Evolutionary conservation across 495 filamentous ascomycete species (phyloP).

Genomic region (Daldinia caldariorum): DNA sequence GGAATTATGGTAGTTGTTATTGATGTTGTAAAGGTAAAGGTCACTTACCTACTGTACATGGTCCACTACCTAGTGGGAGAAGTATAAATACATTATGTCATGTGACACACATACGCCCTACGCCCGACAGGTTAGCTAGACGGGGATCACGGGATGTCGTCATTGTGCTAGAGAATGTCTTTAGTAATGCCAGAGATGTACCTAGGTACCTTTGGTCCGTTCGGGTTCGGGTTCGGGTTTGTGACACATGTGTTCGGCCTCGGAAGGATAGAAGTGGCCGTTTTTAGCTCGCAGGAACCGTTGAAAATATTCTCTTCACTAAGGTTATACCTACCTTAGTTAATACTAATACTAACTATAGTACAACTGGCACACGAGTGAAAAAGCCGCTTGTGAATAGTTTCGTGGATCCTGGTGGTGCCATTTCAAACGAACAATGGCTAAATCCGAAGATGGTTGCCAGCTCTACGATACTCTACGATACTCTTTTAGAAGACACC

Average conservation of each 20-base stretch:
- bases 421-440: not conserved
- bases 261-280: not conserved
- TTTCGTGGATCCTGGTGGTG: not conserved
- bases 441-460: slow-evolving; percentile 5
- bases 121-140: not conserved
- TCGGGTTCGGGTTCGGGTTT: not conserved
- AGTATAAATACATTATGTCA: no score
- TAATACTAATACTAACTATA: no score
- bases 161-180: slow-evolving; percentile 13
- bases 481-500: not conserved
- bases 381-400: not conserved
- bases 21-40: no score
- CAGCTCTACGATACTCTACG: not conserved
- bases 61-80: no score
- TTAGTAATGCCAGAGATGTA: no score
- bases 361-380: not conserved
- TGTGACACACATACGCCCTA: no score
- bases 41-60: no score
- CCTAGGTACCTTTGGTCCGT: no score
- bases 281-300: not conserved
- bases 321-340: not conserved
- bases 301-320: not conserved
- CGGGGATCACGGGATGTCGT: slow-evolving; percentile 23
- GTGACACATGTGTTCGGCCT: not conserved
- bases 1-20: no score